A percentile compares a stretch with the other conserved stretches of the same genome.
Evolutionary conservation across 2,329 filamentous ascomycete species (phyloP).

Genomic region (Diplodia seriata): DNA sequence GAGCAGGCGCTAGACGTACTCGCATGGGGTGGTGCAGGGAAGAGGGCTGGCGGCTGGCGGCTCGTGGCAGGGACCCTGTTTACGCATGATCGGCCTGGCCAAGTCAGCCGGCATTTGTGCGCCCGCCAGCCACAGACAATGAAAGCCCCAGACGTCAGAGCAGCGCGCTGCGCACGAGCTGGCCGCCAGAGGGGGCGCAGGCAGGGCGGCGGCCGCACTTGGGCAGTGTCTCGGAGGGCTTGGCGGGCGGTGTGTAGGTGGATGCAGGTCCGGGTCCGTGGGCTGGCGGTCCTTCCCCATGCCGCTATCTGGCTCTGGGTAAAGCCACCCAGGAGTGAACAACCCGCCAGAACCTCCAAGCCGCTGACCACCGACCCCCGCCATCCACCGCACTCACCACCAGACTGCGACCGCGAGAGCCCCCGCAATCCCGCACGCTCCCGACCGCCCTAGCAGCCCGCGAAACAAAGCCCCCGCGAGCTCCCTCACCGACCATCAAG

Average conservation of each 20-base stretch:
- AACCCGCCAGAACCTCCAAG: slow-evolving; percentile 7
- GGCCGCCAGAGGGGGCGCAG: not conserved
- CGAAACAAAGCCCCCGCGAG: slow-evolving; percentile 19
- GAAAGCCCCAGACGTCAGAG: not conserved
- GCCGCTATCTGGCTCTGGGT: slow-evolving; percentile 29
- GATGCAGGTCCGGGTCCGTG: slow-evolving; percentile 27
- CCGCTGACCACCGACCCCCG: slow-evolving; percentile 6
- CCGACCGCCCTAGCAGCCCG: slow-evolving; percentile 1
- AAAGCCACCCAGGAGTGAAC: slow-evolving; percentile 32
- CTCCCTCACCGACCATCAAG: slow-evolving; percentile 29
- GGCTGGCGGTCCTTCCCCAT: slow-evolving; percentile 29
- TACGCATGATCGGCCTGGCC: slow-evolving; percentile 6
- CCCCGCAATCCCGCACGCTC: slow-evolving; percentile 9
- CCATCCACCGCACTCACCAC: slow-evolving; percentile 5
- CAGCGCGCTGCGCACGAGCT: not conserved
- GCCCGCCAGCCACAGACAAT: slow-evolving; percentile 13
- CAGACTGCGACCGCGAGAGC: slow-evolving; percentile 6
- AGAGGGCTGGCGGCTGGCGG: slow-evolving; percentile 21
- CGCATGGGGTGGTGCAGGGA: slow-evolving; percentile 10
- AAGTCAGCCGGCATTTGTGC: slow-evolving; percentile 1
- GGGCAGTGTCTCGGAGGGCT: slow-evolving; percentile 23
- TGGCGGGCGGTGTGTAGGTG: slow-evolving; percentile 26
- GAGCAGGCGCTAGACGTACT: slow-evolving; percentile 5
- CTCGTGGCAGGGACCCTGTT: slow-evolving; percentile 9
- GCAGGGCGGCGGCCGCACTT: slow-evolving; percentile 5